Conservation (phyloP, 169 alveolate genomes). For the Plasmodium falciparum region DNA sequence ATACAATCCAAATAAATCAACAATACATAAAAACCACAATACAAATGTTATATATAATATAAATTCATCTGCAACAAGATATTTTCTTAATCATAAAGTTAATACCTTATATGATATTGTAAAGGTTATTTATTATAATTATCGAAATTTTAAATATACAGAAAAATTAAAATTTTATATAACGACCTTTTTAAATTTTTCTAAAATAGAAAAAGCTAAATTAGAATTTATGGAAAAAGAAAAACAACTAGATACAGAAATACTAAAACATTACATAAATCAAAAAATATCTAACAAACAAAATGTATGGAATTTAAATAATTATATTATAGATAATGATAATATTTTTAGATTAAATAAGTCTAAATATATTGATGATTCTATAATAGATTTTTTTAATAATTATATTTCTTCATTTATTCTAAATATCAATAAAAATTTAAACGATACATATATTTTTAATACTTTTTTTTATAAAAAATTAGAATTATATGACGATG, state of each 20-base stretch:
- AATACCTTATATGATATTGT: constrained; percentile 22
- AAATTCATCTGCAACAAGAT: background rate
- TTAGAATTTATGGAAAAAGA: constrained; percentile 54
- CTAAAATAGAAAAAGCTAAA: constrained; percentile 60
- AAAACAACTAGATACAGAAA: constrained; percentile 29
- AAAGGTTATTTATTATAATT: constrained; percentile 31
- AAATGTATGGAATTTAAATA: constrained; percentile 76
- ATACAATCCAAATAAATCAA: too few species aligned
- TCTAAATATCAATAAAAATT: constrained; percentile 22
- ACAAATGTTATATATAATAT: too few species aligned
- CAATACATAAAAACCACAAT: too few species aligned
- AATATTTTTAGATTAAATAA: constrained; percentile 59
- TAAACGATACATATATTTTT: constrained; percentile 73
- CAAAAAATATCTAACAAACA: constrained; percentile 35
- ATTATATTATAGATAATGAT: constrained; percentile 72
- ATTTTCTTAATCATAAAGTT: constrained; percentile 38
- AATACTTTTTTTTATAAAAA: constrained; percentile 79
- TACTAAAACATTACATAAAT: constrained; percentile 37
- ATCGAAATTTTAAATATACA: constrained; percentile 16
- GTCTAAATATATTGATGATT: constrained; percentile 78
- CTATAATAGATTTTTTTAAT: constrained; percentile 79
- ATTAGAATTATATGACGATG: constrained; percentile 77
- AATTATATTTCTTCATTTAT: constrained; percentile 73
- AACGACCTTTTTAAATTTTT: constrained; percentile 28
- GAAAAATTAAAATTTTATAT: constrained; percentile 40